These are phyloP conservation scores for Coemansia reversa DNA, from an alignment of 192 early-diverging fungal genomes.

Conservation along the genomic window DNA sequence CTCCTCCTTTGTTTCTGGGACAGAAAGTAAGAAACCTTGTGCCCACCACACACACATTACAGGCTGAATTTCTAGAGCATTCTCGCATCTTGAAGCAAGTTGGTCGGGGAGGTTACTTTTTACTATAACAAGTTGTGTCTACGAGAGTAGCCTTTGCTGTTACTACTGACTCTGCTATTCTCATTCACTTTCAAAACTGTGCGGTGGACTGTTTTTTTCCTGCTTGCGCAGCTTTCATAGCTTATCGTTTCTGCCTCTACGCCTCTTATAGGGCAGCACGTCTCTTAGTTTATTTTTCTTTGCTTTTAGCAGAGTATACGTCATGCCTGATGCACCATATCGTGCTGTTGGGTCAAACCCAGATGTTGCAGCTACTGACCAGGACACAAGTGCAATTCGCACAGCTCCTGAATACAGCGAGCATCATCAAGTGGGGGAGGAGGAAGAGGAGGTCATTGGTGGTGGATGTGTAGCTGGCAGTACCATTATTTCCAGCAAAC, in stretches of 20 bases:
- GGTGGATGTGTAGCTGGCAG: slow-evolving; percentile 17
- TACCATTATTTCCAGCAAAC: not conserved
- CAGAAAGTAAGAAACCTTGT: not conserved
- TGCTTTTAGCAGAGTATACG: not conserved
- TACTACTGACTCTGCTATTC: not conserved
- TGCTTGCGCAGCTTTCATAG: not conserved
- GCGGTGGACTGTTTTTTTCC: not conserved
- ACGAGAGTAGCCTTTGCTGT: not conserved
- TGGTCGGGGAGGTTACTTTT: not conserved
- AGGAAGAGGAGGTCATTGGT: slow-evolving; percentile 33
- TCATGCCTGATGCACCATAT: slow-evolving; percentile 16
- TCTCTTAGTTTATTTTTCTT: not conserved
- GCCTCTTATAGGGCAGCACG: not conserved
- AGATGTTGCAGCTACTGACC: not conserved
- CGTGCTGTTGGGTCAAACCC: slow-evolving; percentile 1
- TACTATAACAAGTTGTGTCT: no score
- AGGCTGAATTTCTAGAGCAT: not conserved
- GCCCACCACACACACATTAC: not conserved
- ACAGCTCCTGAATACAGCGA: not conserved
- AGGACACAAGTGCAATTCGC: not conserved
- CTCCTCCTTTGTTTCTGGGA: not conserved
- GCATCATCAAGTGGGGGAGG: not conserved
- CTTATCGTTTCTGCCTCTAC: not conserved
- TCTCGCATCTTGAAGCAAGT: not conserved
- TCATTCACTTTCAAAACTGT: not conserved